Evolutionary conservation across 208 protist genomes (phyloP).

Genomic region (Naegleria fowleri): DNA sequence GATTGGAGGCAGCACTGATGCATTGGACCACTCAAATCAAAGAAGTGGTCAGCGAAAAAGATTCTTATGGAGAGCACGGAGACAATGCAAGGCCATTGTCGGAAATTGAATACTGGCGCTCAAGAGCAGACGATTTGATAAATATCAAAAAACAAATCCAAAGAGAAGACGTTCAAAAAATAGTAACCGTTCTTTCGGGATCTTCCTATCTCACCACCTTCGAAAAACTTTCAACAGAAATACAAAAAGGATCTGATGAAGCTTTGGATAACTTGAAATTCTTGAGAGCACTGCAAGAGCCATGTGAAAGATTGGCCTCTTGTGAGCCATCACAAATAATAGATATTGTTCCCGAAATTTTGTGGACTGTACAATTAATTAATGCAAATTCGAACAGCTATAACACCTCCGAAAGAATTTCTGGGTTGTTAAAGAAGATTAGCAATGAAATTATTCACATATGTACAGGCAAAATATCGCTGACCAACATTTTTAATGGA

Average conservation of each 20-base stretch:
- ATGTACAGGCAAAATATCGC: conserved; percentile 81
- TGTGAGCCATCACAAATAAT: conserved; percentile 79
- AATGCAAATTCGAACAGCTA: conserved; percentile 83
- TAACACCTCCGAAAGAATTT: conserved; percentile 82
- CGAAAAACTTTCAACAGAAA: conserved; percentile 76
- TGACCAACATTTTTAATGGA: conserved; percentile 84
- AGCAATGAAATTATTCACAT: conserved; percentile 91
- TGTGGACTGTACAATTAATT: conserved; percentile 83
- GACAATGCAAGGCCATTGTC: conserved; percentile 75
- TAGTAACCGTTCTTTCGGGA: conserved; percentile 65
- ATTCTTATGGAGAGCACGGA: conserved; percentile 50
- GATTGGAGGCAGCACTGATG: conserved; percentile 91
- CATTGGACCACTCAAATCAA: conserved; percentile 98
- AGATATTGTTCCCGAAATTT: conserved; percentile 71
- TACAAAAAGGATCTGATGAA: conserved; percentile 82
- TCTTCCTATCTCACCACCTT: conserved; percentile 88
- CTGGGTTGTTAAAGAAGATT: conserved; percentile 81
- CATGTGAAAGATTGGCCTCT: conserved; percentile 74
- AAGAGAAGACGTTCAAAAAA: conserved; percentile 69
- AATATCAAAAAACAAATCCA: conserved; percentile 89
- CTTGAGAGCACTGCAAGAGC: conserved; percentile 80
- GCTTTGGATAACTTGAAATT: conserved; percentile 91
- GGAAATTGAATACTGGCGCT: conserved; percentile 92
- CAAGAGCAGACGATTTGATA: conserved; percentile 80
- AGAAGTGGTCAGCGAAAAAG: conserved; percentile 84